phyloP scores from a whole-genome alignment of 768 basidiomycete genomes.

The Chalciporus piperatus region DNA sequence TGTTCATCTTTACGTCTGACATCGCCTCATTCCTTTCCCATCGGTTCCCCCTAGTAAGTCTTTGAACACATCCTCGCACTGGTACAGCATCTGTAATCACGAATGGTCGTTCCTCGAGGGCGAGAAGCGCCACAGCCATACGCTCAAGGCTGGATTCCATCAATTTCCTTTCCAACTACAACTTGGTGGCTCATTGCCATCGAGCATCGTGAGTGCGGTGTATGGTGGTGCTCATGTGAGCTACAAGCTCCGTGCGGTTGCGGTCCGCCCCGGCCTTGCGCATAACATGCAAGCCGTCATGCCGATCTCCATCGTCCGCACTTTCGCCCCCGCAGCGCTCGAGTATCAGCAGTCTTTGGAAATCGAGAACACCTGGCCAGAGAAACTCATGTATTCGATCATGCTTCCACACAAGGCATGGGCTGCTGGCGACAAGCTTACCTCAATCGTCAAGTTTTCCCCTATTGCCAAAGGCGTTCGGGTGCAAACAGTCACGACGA shows the following conservation, averaged over 20 bases:
- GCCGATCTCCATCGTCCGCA: conserved; percentile 67
- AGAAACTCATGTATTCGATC: conserved; percentile 93
- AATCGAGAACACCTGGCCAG: conserved; percentile 96
- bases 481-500: conserved; percentile 63
- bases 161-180: conserved; percentile 89
- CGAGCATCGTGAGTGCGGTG: conserved; percentile 57
- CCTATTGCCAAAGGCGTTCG: conserved; percentile 83
- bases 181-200: conserved; percentile 82
- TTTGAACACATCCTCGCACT: conserved; percentile 37
- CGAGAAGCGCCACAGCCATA: conserved; percentile 73
- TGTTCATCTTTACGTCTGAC: conserved; percentile 2
- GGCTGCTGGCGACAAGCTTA: conserved; percentile 84
- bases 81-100: conserved; percentile 70
- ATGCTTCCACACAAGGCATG: conserved; percentile 95
- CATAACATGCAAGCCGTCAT: conserved; percentile 60
- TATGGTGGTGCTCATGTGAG: conserved; percentile 62
- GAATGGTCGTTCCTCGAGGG: conserved; percentile 94
- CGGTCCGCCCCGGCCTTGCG: conserved; percentile 72
- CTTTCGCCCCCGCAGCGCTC: conserved; percentile 76
- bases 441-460: conserved; percentile 80
- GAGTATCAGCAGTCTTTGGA: conserved; percentile 97
- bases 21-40: conserved; percentile 9
- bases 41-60: conserved; percentile 11
- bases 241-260: conserved; percentile 90
- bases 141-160: conserved; percentile 94